A percentile compares a stretch with the other conserved stretches of the same genome.
phyloP scores from a whole-genome alignment of 306 rosid species.

The Medicago lupulina region DNA sequence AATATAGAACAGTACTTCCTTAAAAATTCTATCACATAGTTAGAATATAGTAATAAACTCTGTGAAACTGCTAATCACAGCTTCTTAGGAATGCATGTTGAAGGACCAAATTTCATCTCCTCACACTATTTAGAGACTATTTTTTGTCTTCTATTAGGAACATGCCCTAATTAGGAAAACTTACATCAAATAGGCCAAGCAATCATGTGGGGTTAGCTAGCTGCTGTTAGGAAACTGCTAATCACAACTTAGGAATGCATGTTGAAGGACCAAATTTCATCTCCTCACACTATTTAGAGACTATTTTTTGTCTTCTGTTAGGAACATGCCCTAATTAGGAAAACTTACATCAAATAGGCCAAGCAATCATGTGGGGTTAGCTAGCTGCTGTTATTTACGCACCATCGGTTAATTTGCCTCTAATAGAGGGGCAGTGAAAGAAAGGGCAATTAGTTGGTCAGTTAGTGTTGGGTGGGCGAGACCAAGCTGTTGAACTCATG shows the following conservation, averaged over 20 bases:
- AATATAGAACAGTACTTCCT: background rate
- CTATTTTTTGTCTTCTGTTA: too few relatives aligned
- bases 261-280: background rate
- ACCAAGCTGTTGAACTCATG: too few relatives aligned
- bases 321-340: too few relatives aligned
- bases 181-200: background rate
- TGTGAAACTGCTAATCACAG: background rate
- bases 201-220: background rate
- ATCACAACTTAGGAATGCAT: background rate
- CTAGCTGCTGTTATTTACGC: background rate
- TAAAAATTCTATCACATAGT: too few relatives aligned
- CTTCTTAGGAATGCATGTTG: constrained; percentile 3
- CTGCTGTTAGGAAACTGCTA: background rate
- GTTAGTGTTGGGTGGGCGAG: too few relatives aligned
- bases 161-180: too few relatives aligned
- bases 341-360: background rate
- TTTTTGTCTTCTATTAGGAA: too few relatives aligned
- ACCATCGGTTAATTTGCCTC: too few relatives aligned
- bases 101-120: background rate
- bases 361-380: background rate
- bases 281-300: background rate
- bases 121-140: background rate
- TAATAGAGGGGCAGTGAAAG: too few relatives aligned
- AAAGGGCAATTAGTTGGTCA: too few relatives aligned
- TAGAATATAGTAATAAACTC: too few relatives aligned